A percentile compares a stretch with the other conserved stretches of the same genome.
phyloP scores from a whole-genome alignment of 257 asterid species.

The Penstemon barbatus region DNA sequence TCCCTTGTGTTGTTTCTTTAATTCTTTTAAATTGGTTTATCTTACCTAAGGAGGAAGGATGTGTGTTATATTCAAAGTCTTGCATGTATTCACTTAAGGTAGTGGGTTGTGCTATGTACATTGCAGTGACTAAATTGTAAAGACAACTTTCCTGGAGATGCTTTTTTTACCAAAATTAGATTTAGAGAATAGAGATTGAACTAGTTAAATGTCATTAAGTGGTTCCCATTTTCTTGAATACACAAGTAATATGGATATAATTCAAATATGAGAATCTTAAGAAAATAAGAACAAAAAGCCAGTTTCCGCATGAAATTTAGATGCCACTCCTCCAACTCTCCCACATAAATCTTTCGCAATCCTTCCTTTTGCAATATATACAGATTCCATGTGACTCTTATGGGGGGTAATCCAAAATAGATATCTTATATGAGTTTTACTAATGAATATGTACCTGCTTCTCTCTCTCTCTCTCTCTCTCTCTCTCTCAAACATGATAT shows the following conservation, averaged over 20 bases:
- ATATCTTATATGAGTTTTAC: too few relatives aligned
- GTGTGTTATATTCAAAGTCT: constrained; percentile 4
- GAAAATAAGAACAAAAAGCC: neutral
- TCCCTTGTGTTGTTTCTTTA: constrained; percentile 10
- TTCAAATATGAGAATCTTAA: neutral
- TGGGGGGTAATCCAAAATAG: too few relatives aligned
- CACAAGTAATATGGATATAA: constrained; percentile 12
- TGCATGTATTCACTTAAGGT: neutral
- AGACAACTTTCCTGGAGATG: constrained; percentile 17
- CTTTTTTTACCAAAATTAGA: constrained; percentile 1
- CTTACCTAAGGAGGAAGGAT: neutral
- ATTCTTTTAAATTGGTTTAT: neutral
- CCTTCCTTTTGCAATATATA: too few relatives aligned
- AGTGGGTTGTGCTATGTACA: constrained; percentile 1
- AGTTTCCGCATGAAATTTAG: neutral
- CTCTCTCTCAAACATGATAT: too few relatives aligned
- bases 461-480: too few relatives aligned
- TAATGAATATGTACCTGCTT: too few relatives aligned
- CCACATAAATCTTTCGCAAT: too few relatives aligned
- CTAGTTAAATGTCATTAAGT: too few relatives aligned
- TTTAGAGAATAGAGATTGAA: neutral
- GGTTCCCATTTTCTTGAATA: neutral
- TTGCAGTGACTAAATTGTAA: constrained; percentile 18
- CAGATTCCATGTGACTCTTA: too few relatives aligned
- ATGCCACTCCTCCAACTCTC: neutral